Evolutionary conservation across 2,329 filamentous ascomycete species (phyloP).

Genomic region (Clathrospora elynae): DNA sequence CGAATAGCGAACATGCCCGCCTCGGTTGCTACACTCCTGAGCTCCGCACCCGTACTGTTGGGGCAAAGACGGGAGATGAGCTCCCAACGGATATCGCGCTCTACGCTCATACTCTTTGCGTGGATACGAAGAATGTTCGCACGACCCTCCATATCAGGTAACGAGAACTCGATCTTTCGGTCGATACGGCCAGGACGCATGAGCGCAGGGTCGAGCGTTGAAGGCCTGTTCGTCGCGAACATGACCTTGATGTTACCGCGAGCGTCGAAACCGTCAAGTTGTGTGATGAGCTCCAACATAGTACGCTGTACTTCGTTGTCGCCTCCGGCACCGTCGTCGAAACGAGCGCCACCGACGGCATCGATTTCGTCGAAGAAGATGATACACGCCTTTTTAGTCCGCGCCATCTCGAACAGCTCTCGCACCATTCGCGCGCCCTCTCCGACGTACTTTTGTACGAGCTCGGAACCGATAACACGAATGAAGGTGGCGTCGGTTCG

Average conservation of each 20-base stretch:
- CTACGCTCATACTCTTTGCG: constrained; percentile 99
- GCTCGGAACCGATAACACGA: constrained; percentile 93
- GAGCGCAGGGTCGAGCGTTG: constrained; percentile 91
- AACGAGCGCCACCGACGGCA: constrained; percentile 91
- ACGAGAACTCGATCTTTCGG: constrained; percentile 97
- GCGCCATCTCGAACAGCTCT: constrained; percentile 98
- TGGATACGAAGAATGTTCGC: constrained; percentile 98
- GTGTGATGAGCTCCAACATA: constrained; percentile 97
- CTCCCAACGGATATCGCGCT: constrained; percentile 98
- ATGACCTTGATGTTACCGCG: constrained; percentile 99
- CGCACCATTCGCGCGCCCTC: constrained; percentile 98
- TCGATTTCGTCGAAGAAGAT: constrained; percentile 99
- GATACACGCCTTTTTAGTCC: constrained; percentile 99
- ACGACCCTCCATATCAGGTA: constrained; percentile 94
- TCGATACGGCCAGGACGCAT: constrained; percentile 98
- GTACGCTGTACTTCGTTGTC: constrained; percentile 98
- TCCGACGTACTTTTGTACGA: constrained; percentile 98
- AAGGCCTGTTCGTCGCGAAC: constrained; percentile 97
- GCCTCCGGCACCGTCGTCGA: constrained; percentile 93
- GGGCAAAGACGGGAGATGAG: constrained; percentile 95
- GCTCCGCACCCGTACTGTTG: constrained; percentile 93
- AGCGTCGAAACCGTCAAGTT: constrained; percentile 94
- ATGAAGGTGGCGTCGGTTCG: constrained; percentile 98
- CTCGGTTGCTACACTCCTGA: constrained; percentile 95
- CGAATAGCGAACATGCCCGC: constrained; percentile 98